Evolutionary conservation across 2,329 filamentous ascomycete species (phyloP).

Genomic region (Eurotiales sp.): DNA sequence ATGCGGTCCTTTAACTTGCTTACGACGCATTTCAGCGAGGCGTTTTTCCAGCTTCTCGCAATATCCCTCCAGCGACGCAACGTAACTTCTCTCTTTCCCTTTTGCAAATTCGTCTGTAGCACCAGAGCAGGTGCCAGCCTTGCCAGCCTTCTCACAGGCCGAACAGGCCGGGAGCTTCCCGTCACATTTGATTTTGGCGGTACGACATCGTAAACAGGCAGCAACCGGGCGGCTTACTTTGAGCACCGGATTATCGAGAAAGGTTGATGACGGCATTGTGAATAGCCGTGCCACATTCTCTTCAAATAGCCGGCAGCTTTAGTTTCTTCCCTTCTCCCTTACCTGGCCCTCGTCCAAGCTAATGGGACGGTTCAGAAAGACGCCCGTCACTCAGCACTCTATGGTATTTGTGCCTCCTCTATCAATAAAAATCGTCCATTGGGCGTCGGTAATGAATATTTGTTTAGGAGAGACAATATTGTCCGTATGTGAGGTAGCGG

Average conservation of each 20-base stretch:
- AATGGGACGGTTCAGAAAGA: too few species aligned
- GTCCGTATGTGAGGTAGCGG: too few species aligned
- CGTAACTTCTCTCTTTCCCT: slow-evolving; percentile 95
- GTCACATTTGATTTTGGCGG: slow-evolving; percentile 96
- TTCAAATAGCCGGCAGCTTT: neutral
- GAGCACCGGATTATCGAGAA: slow-evolving; percentile 38
- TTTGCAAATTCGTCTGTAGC: slow-evolving; percentile 94
- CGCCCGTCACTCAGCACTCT: neutral
- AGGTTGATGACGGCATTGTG: slow-evolving; percentile 31
- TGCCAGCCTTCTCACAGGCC: slow-evolving; percentile 87
- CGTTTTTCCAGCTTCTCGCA: slow-evolving; percentile 83
- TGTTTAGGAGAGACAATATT: too few species aligned
- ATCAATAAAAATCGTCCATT: neutral
- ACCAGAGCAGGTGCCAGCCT: slow-evolving; percentile 81
- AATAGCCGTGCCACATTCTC: slow-evolving; percentile 20
- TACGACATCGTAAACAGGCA: slow-evolving; percentile 76
- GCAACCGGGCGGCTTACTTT: slow-evolving; percentile 73
- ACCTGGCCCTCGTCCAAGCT: too few species aligned
- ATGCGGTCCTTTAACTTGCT: slow-evolving; percentile 22
- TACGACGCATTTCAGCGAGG: slow-evolving; percentile 49
- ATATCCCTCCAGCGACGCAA: slow-evolving; percentile 86
- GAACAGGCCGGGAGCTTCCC: slow-evolving; percentile 93
- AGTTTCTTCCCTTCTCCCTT: neutral
- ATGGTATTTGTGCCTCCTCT: too few species aligned
- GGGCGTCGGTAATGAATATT: neutral